Evolutionary conservation across 2,329 filamentous ascomycete genomes (phyloP), one percentile per base, ranked within the genome.

Genomic region (Nakataea oryzae): DNA sequence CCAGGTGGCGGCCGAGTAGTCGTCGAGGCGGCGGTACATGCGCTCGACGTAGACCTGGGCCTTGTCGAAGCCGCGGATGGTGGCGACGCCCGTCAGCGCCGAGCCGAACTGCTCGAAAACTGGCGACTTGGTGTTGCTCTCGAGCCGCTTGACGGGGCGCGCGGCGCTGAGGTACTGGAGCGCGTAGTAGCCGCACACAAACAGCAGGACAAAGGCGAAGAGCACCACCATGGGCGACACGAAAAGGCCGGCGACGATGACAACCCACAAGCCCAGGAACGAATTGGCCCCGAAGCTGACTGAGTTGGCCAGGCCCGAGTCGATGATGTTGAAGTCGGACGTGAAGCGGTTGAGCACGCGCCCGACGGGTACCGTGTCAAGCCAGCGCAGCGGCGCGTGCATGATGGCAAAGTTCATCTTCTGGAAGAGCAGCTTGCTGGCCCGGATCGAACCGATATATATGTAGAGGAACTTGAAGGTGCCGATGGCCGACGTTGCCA

Each of bases 101-200:
- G 88, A 86, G 13, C 86, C 87, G 68, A 93, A 93, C 65, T 90
- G 86, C 71, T 93, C 90, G 67, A 91, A 93, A 1, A 93, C 85
- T 0, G 90, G 90, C 0, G 86, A 90, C 72, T 91, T 93, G 62
- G 85, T 83, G 3, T 82, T 90, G 66, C 86, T 90, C 72, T 93
- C 90, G 1, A 93, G 80, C 6, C 90, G 81, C 74, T 93, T 93
- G 64, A 89, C 80, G 34, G 91, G 89, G 54, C 90, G 80, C 0
- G 89, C 89, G 1, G 83, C 89, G n/a, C 81, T 75, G 7, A 95
- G 79, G 69, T 90, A 95, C 47, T 76, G 77, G 3, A 79, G 69
- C 1, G 85, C 86, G 62, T 86, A 81, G 64, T 82, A 73, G n/a
- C 83, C 69, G 65, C 82, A 86, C 12, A 87, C 72, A 0, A 74